phyloP scores from a whole-genome alignment of 495 filamentous ascomycete genomes.

The Neurospora sublineolata region DNA sequence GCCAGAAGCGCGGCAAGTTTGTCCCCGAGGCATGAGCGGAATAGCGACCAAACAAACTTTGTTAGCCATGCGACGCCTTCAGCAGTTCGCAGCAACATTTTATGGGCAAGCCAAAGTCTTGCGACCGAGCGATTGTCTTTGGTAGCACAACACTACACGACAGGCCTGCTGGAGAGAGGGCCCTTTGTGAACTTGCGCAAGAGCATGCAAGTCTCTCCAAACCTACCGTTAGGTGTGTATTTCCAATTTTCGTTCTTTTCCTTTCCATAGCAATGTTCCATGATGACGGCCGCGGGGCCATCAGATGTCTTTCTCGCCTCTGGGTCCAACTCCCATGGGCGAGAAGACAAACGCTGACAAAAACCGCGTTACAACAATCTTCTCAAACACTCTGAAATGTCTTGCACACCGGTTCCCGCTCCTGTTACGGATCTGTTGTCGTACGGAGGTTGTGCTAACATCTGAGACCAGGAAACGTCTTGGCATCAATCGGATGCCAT shows the following conservation, averaged over 20 bases:
- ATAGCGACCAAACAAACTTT: background rate
- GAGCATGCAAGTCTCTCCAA: background rate
- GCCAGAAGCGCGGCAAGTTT: slow-evolving; percentile 48
- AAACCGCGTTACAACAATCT: slow-evolving; percentile 40
- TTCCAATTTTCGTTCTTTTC: background rate
- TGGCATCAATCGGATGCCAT: background rate
- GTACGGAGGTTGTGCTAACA: background rate
- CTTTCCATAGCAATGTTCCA: slow-evolving; percentile 12
- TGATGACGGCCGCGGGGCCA: slow-evolving; percentile 48
- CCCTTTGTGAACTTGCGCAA: background rate
- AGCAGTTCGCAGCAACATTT: background rate
- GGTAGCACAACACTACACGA: background rate
- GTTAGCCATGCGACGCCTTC: background rate
- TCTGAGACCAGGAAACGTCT: background rate
- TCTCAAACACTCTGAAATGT: slow-evolving; percentile 37
- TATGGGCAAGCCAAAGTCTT: background rate
- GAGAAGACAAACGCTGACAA: slow-evolving; percentile 29
- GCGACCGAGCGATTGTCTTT: background rate
- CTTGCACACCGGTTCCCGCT: background rate
- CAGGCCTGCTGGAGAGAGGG: background rate
- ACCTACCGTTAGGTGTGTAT: background rate
- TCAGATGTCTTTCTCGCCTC: slow-evolving; percentile 26
- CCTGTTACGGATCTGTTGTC: background rate
- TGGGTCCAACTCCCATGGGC: slow-evolving; percentile 11
- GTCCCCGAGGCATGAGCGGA: slow-evolving; percentile 34